Evolutionary conservation across 1,284 basidiomycete genomes (phyloP).

Genomic region (Stygiomarasmius scandens): DNA sequence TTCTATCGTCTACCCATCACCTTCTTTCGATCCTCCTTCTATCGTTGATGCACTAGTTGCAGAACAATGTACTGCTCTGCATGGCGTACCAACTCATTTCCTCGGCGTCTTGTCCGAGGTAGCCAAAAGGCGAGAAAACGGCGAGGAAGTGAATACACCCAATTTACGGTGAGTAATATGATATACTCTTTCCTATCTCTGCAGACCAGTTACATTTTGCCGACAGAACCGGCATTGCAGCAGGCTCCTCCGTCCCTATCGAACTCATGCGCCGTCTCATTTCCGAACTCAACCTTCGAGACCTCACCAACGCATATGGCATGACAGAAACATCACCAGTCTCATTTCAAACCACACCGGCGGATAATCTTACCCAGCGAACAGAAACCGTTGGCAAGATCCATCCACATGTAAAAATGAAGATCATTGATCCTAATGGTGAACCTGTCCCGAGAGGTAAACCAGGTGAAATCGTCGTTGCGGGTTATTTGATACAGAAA

Average conservation of each 20-base stretch:
- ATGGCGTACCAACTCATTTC: constrained; percentile 87
- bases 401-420: constrained; percentile 78
- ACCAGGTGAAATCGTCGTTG: constrained; percentile 75
- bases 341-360: constrained; percentile 74
- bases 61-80: constrained; percentile 76
- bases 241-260: constrained; percentile 78
- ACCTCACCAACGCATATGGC: constrained; percentile 79
- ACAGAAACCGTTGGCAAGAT: constrained; percentile 81
- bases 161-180: constrained; percentile 59
- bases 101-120: constrained; percentile 72
- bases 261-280: constrained; percentile 77
- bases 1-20: constrained; percentile 76
- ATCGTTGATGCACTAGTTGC: constrained; percentile 68
- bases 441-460: constrained; percentile 64
- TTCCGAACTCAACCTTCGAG: constrained; percentile 63
- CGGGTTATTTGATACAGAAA: constrained; percentile 80
- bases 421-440: constrained; percentile 64
- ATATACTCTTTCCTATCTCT: neutral
- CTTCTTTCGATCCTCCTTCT: constrained; percentile 61
- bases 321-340: constrained; percentile 85
- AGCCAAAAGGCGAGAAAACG: constrained; percentile 49
- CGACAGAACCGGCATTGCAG: constrained; percentile 78
- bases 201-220: no score
- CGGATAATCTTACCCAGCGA: constrained; percentile 70
- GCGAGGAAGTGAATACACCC: constrained; percentile 49